Evolutionary conservation across 495 filamentous ascomycete genomes (phyloP), one percentile per base, ranked within the genome.

Genomic region (Aspergillus steynii): DNA sequence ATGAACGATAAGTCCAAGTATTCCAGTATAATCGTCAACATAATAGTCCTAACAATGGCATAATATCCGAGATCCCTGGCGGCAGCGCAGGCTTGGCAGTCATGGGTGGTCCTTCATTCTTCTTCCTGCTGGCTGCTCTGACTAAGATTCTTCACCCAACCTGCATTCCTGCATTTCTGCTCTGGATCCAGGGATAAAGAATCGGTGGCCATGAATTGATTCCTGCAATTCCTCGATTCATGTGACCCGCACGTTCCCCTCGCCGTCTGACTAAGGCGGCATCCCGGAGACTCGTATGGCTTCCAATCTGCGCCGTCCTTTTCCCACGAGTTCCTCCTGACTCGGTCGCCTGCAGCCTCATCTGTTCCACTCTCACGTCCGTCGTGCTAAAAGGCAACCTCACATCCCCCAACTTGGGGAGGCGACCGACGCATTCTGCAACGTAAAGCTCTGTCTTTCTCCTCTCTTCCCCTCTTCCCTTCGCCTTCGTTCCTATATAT

Each of bases 381-480:
- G 12, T 42, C 10, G 51, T 53, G 3, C 48, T n/a, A 50, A 50
- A 27, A 50, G 48, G 37, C 37, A 42, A 42, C 37, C 37, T 42
- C 37, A 42, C 37, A 9, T 34, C 37, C 12, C 20, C 37, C 37
- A 12, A 42, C 37, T 42, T 42, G 37, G 37, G 3, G 31, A 32
- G 37, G 37, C 37, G 12, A 42, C 37, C 9, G 12, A 27, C 20
- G 48, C 6, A 4, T 26, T 50, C n/a, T 50, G 48, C 48, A 50
- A 50, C 48, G 37, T 42, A 42, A 42, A 42, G 37, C 37, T 15
- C 37, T 42, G 9, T 15, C 12, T 0, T 42, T 15, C 12, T 27
- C 51, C 27, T 25, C 51, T 53, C 51, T 6, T 31, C 29, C 28
- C 29, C 51, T 53, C 51, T 53, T 29, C 29, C 51, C 10, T 49